Percentiles rank a stretch among this genome's conserved stretches.
Evolutionary conservation across 176 grass and related monocot species (phyloP).

Genomic region (Ampelocalamus luodianensis): DNA sequence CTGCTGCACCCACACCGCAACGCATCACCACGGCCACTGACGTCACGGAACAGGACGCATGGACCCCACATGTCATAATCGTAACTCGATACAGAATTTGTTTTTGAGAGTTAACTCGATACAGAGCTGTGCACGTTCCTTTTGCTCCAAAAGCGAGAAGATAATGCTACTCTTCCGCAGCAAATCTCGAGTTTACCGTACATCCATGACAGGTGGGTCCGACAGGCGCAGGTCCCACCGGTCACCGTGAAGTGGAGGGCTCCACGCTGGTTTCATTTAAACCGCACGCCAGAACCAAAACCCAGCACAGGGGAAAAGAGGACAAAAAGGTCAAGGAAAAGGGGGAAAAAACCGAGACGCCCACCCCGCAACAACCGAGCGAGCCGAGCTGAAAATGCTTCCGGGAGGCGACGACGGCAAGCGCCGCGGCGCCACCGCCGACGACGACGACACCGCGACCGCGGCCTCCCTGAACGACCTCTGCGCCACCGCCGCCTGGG

Average conservation of each 20-base stretch:
- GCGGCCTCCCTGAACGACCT: constrained; percentile 65
- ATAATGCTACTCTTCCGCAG: neutral
- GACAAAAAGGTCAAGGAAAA: constrained; percentile 49
- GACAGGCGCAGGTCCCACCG: rapidly evolving
- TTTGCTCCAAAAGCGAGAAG: constrained; percentile 1
- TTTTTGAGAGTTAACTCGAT: too few relatives aligned
- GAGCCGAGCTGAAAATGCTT: constrained; percentile 43
- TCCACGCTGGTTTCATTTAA: constrained; percentile 49
- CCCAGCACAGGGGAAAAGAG: constrained; percentile 36
- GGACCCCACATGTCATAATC: constrained; percentile 22
- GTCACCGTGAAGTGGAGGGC: neutral
- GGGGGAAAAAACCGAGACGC: constrained; percentile 2
- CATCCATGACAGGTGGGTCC: neutral
- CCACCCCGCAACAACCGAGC: neutral
- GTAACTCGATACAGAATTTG: too few relatives aligned
- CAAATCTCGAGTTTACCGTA: rapidly evolving
- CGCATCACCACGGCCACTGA: constrained; percentile 13
- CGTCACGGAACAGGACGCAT: rapidly evolving
- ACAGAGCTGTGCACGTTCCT: neutral
- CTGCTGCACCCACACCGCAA: neutral
- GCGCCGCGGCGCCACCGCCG: constrained; percentile 34
- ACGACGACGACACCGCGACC: neutral
- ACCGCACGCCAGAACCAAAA: constrained; percentile 52
- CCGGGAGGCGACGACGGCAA: constrained; percentile 34
- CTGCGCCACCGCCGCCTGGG: constrained; percentile 44